A percentile compares a stretch with the other conserved stretches of the same genome.
Evolutionary conservation across 2,329 filamentous ascomycete species (phyloP).

Genomic region (Microdochium paspali): DNA sequence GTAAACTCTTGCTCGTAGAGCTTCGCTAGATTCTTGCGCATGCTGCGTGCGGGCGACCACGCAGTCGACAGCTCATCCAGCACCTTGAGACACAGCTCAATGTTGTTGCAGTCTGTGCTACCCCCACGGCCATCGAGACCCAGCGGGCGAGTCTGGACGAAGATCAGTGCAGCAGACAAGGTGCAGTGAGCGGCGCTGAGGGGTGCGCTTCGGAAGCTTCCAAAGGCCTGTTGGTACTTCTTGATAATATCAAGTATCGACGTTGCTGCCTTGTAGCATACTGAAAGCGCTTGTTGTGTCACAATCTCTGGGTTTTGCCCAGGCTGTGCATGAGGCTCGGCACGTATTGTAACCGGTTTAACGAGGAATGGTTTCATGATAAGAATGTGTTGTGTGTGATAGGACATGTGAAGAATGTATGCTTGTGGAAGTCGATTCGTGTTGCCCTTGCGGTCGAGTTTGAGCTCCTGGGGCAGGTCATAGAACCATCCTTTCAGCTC

Average conservation of each 20-base stretch:
- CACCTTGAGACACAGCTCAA: not conserved
- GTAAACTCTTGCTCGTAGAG: not conserved
- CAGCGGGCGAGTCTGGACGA: constrained; percentile 3
- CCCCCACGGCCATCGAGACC: not conserved
- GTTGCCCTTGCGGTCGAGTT: constrained; percentile 13
- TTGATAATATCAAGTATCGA: constrained; percentile 15
- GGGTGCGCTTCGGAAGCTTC: constrained; percentile 22
- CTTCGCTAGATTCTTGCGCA: not conserved
- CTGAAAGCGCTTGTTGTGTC: not conserved
- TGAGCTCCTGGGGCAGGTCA: constrained; percentile 18
- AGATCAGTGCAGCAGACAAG: constrained; percentile 19
- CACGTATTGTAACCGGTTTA: not conserved
- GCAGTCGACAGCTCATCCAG: not conserved
- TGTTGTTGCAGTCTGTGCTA: not conserved
- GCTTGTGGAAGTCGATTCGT: constrained; percentile 14
- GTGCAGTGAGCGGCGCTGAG: constrained; percentile 24
- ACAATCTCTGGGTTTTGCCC: constrained; percentile 1
- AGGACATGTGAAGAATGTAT: constrained; percentile 23
- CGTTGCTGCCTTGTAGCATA: constrained; percentile 13
- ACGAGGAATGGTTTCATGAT: constrained; percentile 19
- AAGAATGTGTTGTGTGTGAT: constrained; percentile 21
- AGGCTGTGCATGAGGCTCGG: not conserved
- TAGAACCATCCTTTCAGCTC: constrained; percentile 24
- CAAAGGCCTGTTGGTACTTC: constrained; percentile 21
- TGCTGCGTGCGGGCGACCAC: not conserved